Base-by-base conservation (phyloP, 768 basidiomycete species). In the Amanita pallidorosea region DNA sequence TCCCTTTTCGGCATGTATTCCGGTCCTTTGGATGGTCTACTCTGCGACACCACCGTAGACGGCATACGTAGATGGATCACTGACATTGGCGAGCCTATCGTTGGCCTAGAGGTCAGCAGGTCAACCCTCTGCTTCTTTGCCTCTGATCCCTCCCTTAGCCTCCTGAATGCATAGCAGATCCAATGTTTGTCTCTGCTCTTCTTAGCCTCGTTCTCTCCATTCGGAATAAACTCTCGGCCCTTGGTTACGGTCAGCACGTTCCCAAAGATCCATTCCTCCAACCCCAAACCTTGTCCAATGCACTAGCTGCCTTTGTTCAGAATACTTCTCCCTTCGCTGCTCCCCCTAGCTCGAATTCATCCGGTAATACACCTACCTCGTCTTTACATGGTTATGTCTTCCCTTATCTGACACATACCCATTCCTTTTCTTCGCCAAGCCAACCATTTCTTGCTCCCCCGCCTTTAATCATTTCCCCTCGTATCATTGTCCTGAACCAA, bases 221-320 rank as follows among this genome's bases (percentile, higher is more conserved):
- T 43, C 74, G 88, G 25, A 88, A 87, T 65, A 86, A 82, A 60
- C 73, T 91, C 13, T 72, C 77, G 18, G 72, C 75, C 22, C 66
- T 85, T 20, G 77, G 77, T 12, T 69, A 70, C 58, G 60, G 61
- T 34, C 49, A 66, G 60, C 53, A 63, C 42, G 67, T 82, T 34
- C 83, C 88, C 2, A 83, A 81, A 61, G 89, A 91, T 62, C 88
- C 89, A 1, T 89, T 92, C 59, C 67, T 86, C 41, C 76, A 87
- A 51, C 85, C 86, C 1, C 61, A 75, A 36, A 67, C 67, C 7
- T 84, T 91, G 53, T 58, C 74, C 18, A 63, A 67, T 22, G 74
- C 76, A 1, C 67, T 90, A 5, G 61, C 57, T 41, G 61, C 66
- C 15, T 73, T 72, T 51, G 46, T 64, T 25, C 60, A 64, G 13